Percentiles rank a stretch among this genome's conserved stretches.
Evolutionary conservation across 2,329 filamentous ascomycete genomes (phyloP).

Genomic region (Chaetomiaceae sp.): DNA sequence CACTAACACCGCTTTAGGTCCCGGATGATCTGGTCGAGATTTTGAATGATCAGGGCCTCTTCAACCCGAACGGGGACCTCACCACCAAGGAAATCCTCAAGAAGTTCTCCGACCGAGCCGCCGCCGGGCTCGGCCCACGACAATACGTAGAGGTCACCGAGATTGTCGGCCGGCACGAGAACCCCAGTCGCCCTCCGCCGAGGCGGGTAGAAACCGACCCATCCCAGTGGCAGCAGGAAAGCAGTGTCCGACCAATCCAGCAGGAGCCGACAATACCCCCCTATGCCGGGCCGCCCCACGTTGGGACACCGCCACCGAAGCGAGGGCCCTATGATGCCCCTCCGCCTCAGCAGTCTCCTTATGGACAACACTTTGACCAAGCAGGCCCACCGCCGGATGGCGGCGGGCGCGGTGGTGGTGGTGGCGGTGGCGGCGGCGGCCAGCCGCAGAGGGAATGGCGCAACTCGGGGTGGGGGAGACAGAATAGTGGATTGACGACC

Average conservation of each 20-base stretch:
- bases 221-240: slow-evolving; percentile 76
- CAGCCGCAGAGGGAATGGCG: slow-evolving; percentile 51
- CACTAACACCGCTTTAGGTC: slow-evolving; percentile 56
- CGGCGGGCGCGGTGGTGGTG: slow-evolving; percentile 33
- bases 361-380: slow-evolving; percentile 29
- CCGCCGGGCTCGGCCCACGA: slow-evolving; percentile 41
- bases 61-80: slow-evolving; percentile 77
- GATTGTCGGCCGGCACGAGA: slow-evolving; percentile 53
- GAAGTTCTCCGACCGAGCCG: slow-evolving; percentile 74
- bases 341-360: slow-evolving; percentile 39
- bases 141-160: slow-evolving; percentile 58
- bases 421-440: slow-evolving; percentile 26
- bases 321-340: slow-evolving; percentile 42
- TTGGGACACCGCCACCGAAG: slow-evolving; percentile 46
- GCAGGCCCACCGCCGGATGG: slow-evolving; percentile 32
- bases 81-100: slow-evolving; percentile 97
- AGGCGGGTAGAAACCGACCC: slow-evolving; percentile 82
- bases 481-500: slow-evolving; percentile 46
- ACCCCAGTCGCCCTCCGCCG: slow-evolving; percentile 52
- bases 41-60: slow-evolving; percentile 75
- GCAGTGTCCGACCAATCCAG: slow-evolving; percentile 75
- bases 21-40: slow-evolving; percentile 87
- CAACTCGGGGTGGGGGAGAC: slow-evolving; percentile 52
- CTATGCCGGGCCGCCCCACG: slow-evolving; percentile 19
- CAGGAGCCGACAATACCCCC: slow-evolving; percentile 44